Evolutionary conservation across 2,329 filamentous ascomycete species (phyloP).

Genomic region (Elsinoe necatrix): DNA sequence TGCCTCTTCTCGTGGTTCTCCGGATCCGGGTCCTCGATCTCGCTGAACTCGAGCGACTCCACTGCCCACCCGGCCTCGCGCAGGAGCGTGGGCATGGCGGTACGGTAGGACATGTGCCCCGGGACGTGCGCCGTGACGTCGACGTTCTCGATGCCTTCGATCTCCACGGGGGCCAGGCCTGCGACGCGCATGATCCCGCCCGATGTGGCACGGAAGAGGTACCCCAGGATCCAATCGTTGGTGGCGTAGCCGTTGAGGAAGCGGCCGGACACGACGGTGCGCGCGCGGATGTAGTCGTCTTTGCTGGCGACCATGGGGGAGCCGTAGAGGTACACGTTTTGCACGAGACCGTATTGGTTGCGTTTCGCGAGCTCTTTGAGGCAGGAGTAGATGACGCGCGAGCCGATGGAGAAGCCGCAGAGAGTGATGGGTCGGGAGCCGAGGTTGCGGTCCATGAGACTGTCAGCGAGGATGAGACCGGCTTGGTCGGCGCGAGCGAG

Average conservation of each 20-base stretch:
- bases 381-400: constrained; percentile 86
- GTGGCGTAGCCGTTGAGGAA: constrained; percentile 91
- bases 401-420: constrained; percentile 87
- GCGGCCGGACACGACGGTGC: constrained; percentile 79
- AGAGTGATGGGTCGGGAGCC: constrained; percentile 87
- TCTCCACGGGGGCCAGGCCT: constrained; percentile 68
- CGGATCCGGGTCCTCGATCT: constrained; percentile 95
- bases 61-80: constrained; percentile 85
- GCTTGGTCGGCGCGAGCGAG: constrained; percentile 80
- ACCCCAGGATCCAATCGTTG: constrained; percentile 93
- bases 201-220: constrained; percentile 88
- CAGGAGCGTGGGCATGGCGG: constrained; percentile 79
- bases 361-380: constrained; percentile 76
- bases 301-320: constrained; percentile 84
- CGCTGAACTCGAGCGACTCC: constrained; percentile 85
- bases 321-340: constrained; percentile 93
- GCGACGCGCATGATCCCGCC: constrained; percentile 86
- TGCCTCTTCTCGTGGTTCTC: constrained; percentile 84
- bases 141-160: constrained; percentile 79
- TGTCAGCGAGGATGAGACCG: constrained; percentile 88
- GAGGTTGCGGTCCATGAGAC: constrained; percentile 81
- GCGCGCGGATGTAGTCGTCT: constrained; percentile 75
- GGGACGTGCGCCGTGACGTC: constrained; percentile 77
- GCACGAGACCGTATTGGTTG: constrained; percentile 76
- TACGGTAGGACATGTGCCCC: constrained; percentile 92